Base-by-base conservation (phyloP, 768 basidiomycete genomes). In the Chalciporus sphaerocephalus region DNA sequence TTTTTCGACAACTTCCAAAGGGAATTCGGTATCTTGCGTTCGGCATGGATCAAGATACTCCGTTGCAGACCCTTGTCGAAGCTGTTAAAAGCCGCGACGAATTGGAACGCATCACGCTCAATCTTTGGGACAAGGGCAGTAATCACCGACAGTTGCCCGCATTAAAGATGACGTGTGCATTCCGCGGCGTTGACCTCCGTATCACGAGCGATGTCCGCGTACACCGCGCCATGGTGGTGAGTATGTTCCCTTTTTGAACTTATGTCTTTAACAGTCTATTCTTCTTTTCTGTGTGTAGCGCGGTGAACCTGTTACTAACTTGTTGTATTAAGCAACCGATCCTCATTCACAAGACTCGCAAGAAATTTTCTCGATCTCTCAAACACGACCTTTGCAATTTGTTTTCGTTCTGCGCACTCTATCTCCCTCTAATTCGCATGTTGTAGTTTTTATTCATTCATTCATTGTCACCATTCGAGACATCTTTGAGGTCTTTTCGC, bases 161-260 rank as follows among this genome's bases (percentile, higher is more conserved):
- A 30, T 66, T 89, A 48, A 79, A 74, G 65, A 80, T 83, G 53
- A 76, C 75, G 4, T 89, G 86, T 61, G 82, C 80, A 13, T 71
- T 72, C 54, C 71, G 72, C 48, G 84, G 84, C 38, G 69, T 87
- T 36, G 74, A 75, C 22, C 60, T 87, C 52, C 62, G 65, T 42
- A 62, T 80, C 27, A 76, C 76, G 22, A 63, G 61, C 38, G 76
- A 83, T 55, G 67, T 85, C 33, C 63, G 68, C 47, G 61, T 61
- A 45, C 82, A 83, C 62, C 77, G 85, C 40, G 56, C 68, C 35
- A 59, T 76, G 55, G 60, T 71, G 46, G 79, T 83, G 58, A 59
- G 80, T 70, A 46, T 35, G 27, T 51, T 42, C 51, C 27, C 40
- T 42, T 36, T 43, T 35, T 41, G 40, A 37, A 5, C 17, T 43